Evolutionary conservation across 1,139 yeast genomes (phyloP).

Genomic region (Suhomyces maxii): DNA sequence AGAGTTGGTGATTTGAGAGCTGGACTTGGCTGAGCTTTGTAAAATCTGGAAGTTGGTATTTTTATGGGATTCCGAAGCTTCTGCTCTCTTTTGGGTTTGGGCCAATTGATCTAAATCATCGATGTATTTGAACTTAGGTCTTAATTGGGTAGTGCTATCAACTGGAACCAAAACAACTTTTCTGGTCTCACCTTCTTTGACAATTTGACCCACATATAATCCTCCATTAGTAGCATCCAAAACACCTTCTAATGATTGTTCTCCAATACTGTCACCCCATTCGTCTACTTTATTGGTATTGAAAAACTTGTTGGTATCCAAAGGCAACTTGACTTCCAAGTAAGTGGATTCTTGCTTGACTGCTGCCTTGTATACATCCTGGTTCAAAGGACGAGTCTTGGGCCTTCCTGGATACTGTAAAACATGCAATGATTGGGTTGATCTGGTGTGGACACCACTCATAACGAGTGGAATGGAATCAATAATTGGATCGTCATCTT

Average conservation of each 20-base stretch:
- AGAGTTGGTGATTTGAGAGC: conserved; percentile 67
- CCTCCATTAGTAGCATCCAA: conserved; percentile 57
- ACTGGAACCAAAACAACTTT: conserved; percentile 68
- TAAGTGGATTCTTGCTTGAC: conserved; percentile 59
- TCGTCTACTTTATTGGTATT: conserved; percentile 62
- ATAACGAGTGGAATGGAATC: conserved; percentile 68
- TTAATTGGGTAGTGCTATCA: conserved; percentile 68
- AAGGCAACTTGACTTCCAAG: conserved; percentile 71
- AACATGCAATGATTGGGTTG: conserved; percentile 34
- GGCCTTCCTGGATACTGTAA: conserved; percentile 77
- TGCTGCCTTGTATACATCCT: conserved; percentile 48
- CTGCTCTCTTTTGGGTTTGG: conserved; percentile 28
- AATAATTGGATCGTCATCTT: conserved; percentile 70
- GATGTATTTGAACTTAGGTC: conserved; percentile 80
- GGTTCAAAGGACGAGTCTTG: conserved; percentile 45
- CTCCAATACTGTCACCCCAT: conserved; percentile 58
- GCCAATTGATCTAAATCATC: conserved; percentile 48
- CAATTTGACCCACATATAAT: conserved; percentile 37
- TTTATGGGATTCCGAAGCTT: conserved; percentile 31
- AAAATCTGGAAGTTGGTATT: conserved; percentile 44
- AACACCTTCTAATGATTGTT: conserved; percentile 72
- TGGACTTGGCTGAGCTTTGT: conserved; percentile 44
- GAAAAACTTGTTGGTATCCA: conserved; percentile 63
- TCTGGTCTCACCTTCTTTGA: conserved; percentile 21
- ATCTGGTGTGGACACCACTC: conserved; percentile 23